Base-by-base conservation (phyloP, 2,329 filamentous ascomycete species). In the Zopfia rhizophila region DNA sequence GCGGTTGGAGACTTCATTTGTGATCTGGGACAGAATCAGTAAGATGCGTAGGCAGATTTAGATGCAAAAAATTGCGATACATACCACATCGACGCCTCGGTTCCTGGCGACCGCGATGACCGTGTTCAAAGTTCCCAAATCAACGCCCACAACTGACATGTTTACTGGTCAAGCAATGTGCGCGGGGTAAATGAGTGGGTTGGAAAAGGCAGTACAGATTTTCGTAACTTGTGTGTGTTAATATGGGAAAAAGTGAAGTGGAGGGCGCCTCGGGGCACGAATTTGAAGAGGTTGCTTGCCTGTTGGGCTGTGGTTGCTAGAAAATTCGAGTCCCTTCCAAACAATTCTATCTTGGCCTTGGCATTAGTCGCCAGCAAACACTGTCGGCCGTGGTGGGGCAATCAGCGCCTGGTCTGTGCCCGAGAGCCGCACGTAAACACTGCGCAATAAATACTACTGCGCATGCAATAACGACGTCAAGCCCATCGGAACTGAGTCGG, bases 1-100 rank as follows among this genome's bases (percentile, higher is more conserved):
- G 77, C 94, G 88, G 84, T 99, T 97, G 61, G 94, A 99, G 66
- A 97, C 94, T 78, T 99, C 94, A 82, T 99, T 99, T 80, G 91
- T 89, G 73, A 99, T 96, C 91, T 96, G 68, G 45, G 64, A 40
- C 40, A 45, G 30, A 29, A 63, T 76, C 60, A 75, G 70, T 50
- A 60, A 21, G 21, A 23, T 19, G 14, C 16, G 7, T 3, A n/a
- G 27, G 19, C 11, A 21, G 45, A 33, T 37, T 48, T 45, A 40
- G 28, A 38, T 28, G 32, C 5, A 19, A 10, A n/a, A 7, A 19
- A 19, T 7, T 19, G 33, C 45, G 36, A 16, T 71, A 94, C 91
- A 72, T 84, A 96, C 91, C 74, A 99, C 94, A 82, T 99, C 94
- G 75, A 99, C 94, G 79, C 94, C 94, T 75, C 95, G 92, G 78